phyloP scores from a whole-genome alignment of 2,329 filamentous ascomycete species.

The Colletotrichum lini region DNA sequence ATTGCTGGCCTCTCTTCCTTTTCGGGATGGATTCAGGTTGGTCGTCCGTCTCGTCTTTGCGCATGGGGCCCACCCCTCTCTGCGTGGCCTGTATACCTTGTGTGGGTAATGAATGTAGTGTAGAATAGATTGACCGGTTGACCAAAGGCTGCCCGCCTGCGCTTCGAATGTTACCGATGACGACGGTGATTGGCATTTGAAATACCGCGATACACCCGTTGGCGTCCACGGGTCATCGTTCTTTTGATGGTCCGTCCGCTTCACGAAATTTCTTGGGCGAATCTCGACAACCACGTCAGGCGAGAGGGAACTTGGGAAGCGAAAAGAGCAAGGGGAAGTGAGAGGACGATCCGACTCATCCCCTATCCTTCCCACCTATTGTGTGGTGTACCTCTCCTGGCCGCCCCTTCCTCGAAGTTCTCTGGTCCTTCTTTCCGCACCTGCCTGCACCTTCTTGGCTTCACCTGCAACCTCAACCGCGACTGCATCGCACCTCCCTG shows the following conservation, averaged over 20 bases:
- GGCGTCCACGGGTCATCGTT: neutral
- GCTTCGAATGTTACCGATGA: neutral
- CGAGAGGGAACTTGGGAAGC: neutral
- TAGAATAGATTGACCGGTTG: too few relatives aligned
- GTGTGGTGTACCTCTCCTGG: neutral
- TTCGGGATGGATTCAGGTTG: slow-evolving; percentile 14
- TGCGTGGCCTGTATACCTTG: too few relatives aligned
- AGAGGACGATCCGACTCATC: slow-evolving; percentile 18
- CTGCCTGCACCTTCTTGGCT: neutral
- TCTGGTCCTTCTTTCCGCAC: neutral
- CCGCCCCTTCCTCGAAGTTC: neutral
- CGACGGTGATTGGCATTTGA: slow-evolving; percentile 12
- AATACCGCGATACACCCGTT: neutral
- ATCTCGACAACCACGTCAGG: slow-evolving; percentile 18
- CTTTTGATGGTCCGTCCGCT: slow-evolving; percentile 15
- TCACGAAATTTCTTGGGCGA: slow-evolving; percentile 2
- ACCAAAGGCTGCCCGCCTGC: too few relatives aligned
- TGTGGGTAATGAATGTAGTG: too few relatives aligned
- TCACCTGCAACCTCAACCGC: neutral
- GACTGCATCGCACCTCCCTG: neutral
- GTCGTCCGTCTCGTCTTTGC: slow-evolving; percentile 4
- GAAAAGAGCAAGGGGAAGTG: slow-evolving; percentile 17
- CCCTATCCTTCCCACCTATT: neutral
- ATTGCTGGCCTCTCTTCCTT: slow-evolving; percentile 15
- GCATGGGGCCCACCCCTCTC: neutral